Conservation (phyloP, 805 yeast genomes). For the Candida boidinii region DNA sequence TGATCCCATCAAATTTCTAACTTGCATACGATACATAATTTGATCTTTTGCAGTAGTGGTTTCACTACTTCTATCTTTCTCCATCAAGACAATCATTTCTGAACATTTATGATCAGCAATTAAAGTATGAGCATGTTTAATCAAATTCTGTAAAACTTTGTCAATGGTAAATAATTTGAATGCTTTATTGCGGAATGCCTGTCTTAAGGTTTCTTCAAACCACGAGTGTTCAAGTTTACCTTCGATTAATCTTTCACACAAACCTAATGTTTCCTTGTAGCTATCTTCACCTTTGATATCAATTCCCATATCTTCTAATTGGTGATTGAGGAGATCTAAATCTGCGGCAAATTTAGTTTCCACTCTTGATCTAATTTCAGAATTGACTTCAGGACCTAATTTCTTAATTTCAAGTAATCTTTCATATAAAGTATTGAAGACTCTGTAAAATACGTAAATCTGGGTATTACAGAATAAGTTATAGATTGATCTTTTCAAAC, state of each 20-base stretch:
- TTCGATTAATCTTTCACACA: constrained; percentile 72
- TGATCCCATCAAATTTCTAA: constrained; percentile 63
- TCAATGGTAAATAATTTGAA: constrained; percentile 89
- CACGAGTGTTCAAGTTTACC: constrained; percentile 89
- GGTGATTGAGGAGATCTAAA: constrained; percentile 71
- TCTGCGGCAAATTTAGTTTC: constrained; percentile 78
- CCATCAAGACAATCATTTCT: constrained; percentile 75
- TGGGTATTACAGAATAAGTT: constrained; percentile 85
- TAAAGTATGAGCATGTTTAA: constrained; percentile 82
- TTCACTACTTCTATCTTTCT: constrained; percentile 59
- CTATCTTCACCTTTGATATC: constrained; percentile 61
- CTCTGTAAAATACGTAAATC: constrained; percentile 83
- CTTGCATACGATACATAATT: constrained; percentile 83
- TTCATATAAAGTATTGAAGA: constrained; percentile 70
- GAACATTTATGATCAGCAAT: constrained; percentile 73
- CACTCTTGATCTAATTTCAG: constrained; percentile 57
- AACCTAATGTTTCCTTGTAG: constrained; percentile 67
- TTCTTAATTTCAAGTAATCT: constrained; percentile 72
- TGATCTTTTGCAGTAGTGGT: constrained; percentile 77
- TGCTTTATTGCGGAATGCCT: constrained; percentile 89
- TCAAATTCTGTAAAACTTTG: constrained; percentile 75
- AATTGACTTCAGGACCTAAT: constrained; percentile 60
- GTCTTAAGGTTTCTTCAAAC: constrained; percentile 93
- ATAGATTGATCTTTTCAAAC: constrained; percentile 42
- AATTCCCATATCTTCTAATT: constrained; percentile 73